These are phyloP conservation scores for Dictyostelium purpureum DNA, from an alignment of 78 protist genomes.

Conservation along the genomic window DNA sequence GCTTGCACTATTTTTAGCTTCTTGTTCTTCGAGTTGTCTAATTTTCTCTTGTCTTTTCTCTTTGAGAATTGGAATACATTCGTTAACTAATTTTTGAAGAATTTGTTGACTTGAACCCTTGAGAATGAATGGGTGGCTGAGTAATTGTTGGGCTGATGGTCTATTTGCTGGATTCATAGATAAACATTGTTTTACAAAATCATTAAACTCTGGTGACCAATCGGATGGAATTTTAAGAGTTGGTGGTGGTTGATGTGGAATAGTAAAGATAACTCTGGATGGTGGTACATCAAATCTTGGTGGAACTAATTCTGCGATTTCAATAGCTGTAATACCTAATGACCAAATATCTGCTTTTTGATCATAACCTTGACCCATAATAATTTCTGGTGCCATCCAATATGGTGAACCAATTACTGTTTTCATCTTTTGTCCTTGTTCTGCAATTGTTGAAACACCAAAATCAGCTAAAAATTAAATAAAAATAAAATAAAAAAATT, in stretches of 20 bases:
- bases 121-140: constrained; percentile 74
- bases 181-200: constrained; percentile 49
- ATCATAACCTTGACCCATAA: constrained; percentile 79
- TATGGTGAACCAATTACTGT: constrained; percentile 96
- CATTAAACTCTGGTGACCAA: constrained; percentile 75
- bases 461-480: too few relatives aligned
- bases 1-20: neutral
- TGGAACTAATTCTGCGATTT: constrained; percentile 71
- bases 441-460: constrained; percentile 61
- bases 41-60: constrained; percentile 53
- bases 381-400: constrained; percentile 97
- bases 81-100: constrained; percentile 36
- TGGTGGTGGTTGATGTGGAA: constrained; percentile 81
- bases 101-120: constrained; percentile 65
- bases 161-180: constrained; percentile 38
- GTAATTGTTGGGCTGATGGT: constrained; percentile 57
- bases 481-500: too few relatives aligned
- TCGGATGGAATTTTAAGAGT: constrained; percentile 51
- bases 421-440: constrained; percentile 85
- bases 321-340: constrained; percentile 77
- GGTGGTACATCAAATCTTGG: constrained; percentile 79
- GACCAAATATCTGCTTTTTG: constrained; percentile 81
- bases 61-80: constrained; percentile 63
- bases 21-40: constrained; percentile 46
- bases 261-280: constrained; percentile 54